Conservation (phyloP, 2,329 filamentous ascomycete species). For the Aureobasidium melanogenum region DNA sequence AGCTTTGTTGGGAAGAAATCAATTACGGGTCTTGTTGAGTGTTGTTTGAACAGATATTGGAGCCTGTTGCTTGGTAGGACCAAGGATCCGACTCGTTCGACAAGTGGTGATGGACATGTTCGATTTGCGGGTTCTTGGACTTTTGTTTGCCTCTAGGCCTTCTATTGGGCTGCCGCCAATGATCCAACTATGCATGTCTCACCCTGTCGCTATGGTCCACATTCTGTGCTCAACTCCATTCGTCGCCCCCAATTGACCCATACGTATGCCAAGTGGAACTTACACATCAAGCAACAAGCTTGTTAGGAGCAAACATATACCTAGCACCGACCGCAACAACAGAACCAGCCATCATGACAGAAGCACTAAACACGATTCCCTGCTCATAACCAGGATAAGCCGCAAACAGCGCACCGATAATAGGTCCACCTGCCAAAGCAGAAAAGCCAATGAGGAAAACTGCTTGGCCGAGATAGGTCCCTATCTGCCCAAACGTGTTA, state of each 20-base stretch:
- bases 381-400: not conserved
- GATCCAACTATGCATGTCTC: too few species aligned
- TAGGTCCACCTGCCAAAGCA: constrained; percentile 6
- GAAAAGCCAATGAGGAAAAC: constrained; percentile 3
- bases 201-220: too few species aligned
- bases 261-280: not conserved
- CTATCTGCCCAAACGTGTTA: not conserved
- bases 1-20: not conserved
- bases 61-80: too few species aligned
- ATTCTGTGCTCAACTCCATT: too few species aligned
- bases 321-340: not conserved
- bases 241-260: too few species aligned
- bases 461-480: constrained; percentile 9
- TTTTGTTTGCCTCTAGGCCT: too few species aligned
- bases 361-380: not conserved
- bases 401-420: constrained; percentile 9
- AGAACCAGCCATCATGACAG: not conserved
- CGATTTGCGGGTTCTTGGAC: too few species aligned
- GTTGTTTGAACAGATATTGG: too few species aligned
- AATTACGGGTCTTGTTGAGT: too few species aligned
- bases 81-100: too few species aligned
- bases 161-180: too few species aligned
- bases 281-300: not conserved
- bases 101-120: too few species aligned
- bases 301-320: not conserved